A percentile compares a stretch with the other conserved stretches of the same genome.
These are phyloP conservation scores for Pelargonium citronellum DNA, from an alignment of 441 rosid species.

Conservation along the genomic window DNA sequence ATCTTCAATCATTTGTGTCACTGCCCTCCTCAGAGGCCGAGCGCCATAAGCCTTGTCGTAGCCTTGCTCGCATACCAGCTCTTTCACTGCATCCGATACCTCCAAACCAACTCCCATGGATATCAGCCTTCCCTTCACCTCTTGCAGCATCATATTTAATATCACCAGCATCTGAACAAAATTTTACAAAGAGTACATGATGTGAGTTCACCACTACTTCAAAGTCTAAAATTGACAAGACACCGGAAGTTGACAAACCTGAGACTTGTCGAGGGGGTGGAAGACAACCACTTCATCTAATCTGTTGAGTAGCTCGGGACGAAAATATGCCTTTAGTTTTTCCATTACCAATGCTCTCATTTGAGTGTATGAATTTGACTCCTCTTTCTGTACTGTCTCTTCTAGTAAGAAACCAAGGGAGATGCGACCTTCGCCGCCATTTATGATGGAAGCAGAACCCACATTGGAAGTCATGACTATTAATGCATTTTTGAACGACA, in stretches of 20 bases:
- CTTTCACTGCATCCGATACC: slow-evolving; percentile 69
- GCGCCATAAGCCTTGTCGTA: slow-evolving; percentile 77
- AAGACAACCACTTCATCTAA: slow-evolving; percentile 69
- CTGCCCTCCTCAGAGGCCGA: slow-evolving; percentile 76
- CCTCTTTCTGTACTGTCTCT: slow-evolving; percentile 27
- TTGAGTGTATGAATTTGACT: slow-evolving; percentile 47
- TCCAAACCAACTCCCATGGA: slow-evolving; percentile 78
- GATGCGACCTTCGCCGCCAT: slow-evolving; percentile 40
- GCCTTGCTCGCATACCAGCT: slow-evolving; percentile 71
- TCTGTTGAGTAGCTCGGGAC: slow-evolving; percentile 72
- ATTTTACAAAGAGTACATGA: not conserved
- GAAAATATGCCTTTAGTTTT: slow-evolving; percentile 62
- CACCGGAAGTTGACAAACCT: slow-evolving; percentile 46
- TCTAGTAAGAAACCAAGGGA: slow-evolving; percentile 53
- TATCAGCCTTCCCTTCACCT: slow-evolving; percentile 66
- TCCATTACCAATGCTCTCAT: slow-evolving; percentile 60
- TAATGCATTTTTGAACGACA: slow-evolving; percentile 65
- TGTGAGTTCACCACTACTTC: not conserved
- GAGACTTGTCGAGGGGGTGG: slow-evolving; percentile 61
- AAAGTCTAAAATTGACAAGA: not conserved
- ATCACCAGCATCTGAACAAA: slow-evolving; percentile 68
- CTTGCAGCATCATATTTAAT: slow-evolving; percentile 73
- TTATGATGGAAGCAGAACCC: slow-evolving; percentile 59
- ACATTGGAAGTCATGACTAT: slow-evolving; percentile 74
- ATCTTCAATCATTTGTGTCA: slow-evolving; percentile 70